These are phyloP conservation scores for Lolium multiflorum DNA, from an alignment of 176 grass and related monocot species.

Conservation along the genomic window DNA sequence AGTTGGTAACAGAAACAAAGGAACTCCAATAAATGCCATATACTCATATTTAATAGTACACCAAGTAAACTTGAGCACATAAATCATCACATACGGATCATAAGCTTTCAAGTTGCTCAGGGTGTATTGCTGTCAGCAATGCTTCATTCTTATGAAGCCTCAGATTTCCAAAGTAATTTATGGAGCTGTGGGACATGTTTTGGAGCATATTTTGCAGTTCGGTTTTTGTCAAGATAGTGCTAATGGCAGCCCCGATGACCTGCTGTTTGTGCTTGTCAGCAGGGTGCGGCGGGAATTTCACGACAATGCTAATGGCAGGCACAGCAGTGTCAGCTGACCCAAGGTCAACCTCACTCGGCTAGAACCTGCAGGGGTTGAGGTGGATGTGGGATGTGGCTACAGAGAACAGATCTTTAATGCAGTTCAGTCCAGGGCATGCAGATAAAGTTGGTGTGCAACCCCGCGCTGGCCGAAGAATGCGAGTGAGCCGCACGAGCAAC, in stretches of 20 bases:
- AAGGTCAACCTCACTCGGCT: constrained; percentile 6
- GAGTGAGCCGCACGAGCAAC: background rate
- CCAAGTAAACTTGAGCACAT: constrained; percentile 18
- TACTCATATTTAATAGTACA: background rate
- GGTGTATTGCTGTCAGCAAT: constrained; percentile 8
- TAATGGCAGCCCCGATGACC: background rate
- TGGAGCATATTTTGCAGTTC: background rate
- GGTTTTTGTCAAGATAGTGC: constrained; percentile 9
- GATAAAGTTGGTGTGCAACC: background rate
- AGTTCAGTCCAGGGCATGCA: background rate
- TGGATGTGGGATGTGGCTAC: background rate
- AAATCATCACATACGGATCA: constrained; percentile 27
- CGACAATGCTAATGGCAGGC: background rate
- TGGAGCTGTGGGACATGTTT: background rate
- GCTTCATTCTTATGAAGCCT: constrained; percentile 18
- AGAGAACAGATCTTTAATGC: background rate
- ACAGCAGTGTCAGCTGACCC: background rate
- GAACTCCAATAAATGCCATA: constrained; percentile 18
- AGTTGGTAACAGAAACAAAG: constrained; percentile 28
- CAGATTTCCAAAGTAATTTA: constrained; percentile 18
- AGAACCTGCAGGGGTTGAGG: background rate
- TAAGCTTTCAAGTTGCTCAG: constrained; percentile 26
- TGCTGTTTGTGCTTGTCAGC: background rate
- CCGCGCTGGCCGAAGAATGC: background rate
- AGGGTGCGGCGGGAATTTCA: background rate